Evolutionary conservation across 805 yeast genomes (phyloP).

Genomic region (Candida corydali): DNA sequence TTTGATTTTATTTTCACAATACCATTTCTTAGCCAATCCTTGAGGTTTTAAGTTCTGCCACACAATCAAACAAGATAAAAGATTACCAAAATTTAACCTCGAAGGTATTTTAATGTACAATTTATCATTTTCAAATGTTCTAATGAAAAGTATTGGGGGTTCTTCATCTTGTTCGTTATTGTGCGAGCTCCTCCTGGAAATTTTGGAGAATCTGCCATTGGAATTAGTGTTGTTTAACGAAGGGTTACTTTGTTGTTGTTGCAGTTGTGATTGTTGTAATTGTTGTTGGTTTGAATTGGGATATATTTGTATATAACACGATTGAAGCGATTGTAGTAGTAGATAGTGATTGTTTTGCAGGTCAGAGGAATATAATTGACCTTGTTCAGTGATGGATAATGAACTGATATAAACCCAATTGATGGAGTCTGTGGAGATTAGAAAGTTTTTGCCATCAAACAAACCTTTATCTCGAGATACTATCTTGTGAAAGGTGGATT

Average conservation of each 20-base stretch:
- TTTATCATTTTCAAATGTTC: slow-evolving; percentile 36
- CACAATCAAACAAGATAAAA: slow-evolving; percentile 45
- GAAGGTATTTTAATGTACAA: slow-evolving; percentile 34
- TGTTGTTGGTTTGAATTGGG: slow-evolving; percentile 17
- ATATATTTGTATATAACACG: slow-evolving; percentile 35
- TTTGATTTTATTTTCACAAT: slow-evolving; percentile 32
- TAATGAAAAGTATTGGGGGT: slow-evolving; percentile 40
- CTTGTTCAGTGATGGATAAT: slow-evolving; percentile 28
- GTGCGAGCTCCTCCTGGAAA: slow-evolving; percentile 1
- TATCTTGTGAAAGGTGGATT: slow-evolving; percentile 20
- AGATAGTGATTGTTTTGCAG: slow-evolving; percentile 26
- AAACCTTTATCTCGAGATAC: slow-evolving; percentile 32
- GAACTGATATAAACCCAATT: slow-evolving; percentile 31
- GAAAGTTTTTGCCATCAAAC: slow-evolving; percentile 28
- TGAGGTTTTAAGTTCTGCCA: slow-evolving; percentile 55
- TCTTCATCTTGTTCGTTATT: background rate
- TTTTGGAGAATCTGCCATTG: background rate
- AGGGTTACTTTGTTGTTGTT: background rate
- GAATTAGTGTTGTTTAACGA: background rate
- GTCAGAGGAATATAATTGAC: slow-evolving; percentile 30
- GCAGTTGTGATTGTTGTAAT: background rate
- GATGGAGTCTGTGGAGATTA: slow-evolving; percentile 33
- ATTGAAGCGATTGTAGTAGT: slow-evolving; percentile 31
- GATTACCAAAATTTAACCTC: slow-evolving; percentile 35
- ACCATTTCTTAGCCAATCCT: slow-evolving; percentile 56